Evolutionary conservation across 768 basidiomycete genomes (phyloP).

Genomic region (Lentinula guzmanii): DNA sequence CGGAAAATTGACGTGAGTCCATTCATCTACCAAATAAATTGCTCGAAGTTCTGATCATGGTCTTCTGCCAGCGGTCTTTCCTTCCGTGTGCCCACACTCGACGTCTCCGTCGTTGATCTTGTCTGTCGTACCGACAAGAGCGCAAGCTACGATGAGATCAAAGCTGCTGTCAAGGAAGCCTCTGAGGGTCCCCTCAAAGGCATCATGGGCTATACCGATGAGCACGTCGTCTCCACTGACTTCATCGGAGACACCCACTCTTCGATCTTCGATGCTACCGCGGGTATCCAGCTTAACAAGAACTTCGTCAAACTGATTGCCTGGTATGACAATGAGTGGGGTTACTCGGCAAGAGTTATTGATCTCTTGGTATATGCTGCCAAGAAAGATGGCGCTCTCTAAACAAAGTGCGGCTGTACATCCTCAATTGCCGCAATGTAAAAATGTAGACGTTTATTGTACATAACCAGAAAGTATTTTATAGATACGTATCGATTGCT

Average conservation of each 20-base stretch:
- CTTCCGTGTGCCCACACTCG: constrained; percentile 95
- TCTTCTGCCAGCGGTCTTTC: constrained; percentile 65
- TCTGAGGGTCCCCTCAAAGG: constrained; percentile 64
- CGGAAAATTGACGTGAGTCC: constrained; percentile 90
- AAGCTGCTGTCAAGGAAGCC: constrained; percentile 75
- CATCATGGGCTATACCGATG: constrained; percentile 88
- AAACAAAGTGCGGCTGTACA: background rate
- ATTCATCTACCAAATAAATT: background rate
- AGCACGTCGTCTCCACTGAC: constrained; percentile 89
- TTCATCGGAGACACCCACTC: constrained; percentile 77
- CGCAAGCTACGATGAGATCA: constrained; percentile 89
- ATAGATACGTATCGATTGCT: background rate
- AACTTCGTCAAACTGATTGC: constrained; percentile 95
- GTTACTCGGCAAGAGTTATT: constrained; percentile 89
- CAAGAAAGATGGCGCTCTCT: constrained; percentile 48
- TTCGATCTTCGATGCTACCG: constrained; percentile 90
- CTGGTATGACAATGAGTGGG: constrained; percentile 96
- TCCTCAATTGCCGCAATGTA: background rate
- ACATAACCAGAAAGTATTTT: background rate
- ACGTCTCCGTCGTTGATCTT: constrained; percentile 98
- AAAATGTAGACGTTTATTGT: background rate
- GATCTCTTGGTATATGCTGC: constrained; percentile 84
- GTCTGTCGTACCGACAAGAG: constrained; percentile 86
- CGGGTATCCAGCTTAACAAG: constrained; percentile 87
- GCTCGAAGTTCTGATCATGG: background rate